Evolutionary conservation across 768 basidiomycete genomes (phyloP), one percentile per base, ranked within the genome.

Genomic region (Cytidiella melzeri): DNA sequence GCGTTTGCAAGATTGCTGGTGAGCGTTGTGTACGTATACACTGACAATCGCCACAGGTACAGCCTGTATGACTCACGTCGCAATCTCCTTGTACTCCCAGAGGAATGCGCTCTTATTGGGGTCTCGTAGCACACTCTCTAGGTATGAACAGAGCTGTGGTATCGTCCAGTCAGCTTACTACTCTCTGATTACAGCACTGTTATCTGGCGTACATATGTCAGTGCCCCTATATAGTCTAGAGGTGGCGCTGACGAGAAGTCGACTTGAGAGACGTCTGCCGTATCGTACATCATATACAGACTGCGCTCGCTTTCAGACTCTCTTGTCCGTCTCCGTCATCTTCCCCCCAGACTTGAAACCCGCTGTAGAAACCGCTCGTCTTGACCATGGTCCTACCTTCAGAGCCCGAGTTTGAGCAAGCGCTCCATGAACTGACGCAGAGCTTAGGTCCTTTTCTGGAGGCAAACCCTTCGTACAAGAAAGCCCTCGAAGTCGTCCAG

Each of bases 371-470:
- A 39, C 11, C 41, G n/a, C n/a, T n/a, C n/a, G n/a, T n/a, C 30
- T 34, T 7, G 40, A 13, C 27, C 48, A 54, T 54, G 53, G 52
- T 53, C 46, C 62, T 65, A 46, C 75, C 79, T 48, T 56, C 66
- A 48, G 81, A 85, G 69, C 81, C 83, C 63, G 83, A 85, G 69
- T 85, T 81, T 69, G 75, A 84, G 62, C 60, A 84, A 80, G 84
- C 84, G 36, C 69, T 84, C 54, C 59, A 74, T 62, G 85, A 87
- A 73, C 78, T 87, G 60, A 75, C 72, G 37, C 67, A 70, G 23
- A 83, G 83, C 60, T 71, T 87, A 59, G 71, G 67, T 25, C 73
- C 79, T 36, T 84, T 88, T 73, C 74, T 88, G 60, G 72, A 65
- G 48, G 74, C 77, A 55, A 77, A 83, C 66, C 84, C 84, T 28